Base-by-base conservation (phyloP, 805 yeast species). In the Candida pini region DNA sequence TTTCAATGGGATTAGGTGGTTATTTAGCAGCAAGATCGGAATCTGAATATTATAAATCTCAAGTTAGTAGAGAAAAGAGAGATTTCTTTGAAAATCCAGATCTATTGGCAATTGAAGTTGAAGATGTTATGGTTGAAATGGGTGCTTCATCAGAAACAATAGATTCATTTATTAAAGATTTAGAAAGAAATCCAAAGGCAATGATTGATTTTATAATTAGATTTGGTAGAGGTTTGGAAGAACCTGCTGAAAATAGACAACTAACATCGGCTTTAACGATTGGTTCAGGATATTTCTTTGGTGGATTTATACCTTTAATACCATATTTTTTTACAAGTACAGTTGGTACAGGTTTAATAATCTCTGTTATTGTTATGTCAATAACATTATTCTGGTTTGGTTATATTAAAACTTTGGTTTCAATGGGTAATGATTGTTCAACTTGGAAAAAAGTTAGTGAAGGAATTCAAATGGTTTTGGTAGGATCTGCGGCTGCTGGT, bases 1-100 rank as follows among this genome's bases (percentile, higher is more conserved):
- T 90, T 34, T 83, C 95, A 19, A 90, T 90, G 98, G 97, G 98
- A 7, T 74, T 90, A 36, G 98, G 98, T 39, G 98, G 98, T 20
- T 90, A 76, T 59, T 68, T 90, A 37, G 98, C 97, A 20, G 98
- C 98, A 28, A 82, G 81, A 58, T 78, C 89, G 10, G 98, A 90
- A 63, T 63, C 70, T 17, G 90, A 83, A 54, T 83, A 77, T 58
- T 83, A 81, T 57, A 66, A 69, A 34, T 71, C 81, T 15, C 86
- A 81, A 56, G 89, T 82, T 28, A 75, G 73, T 47, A 68, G 73
- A 49, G 92, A 84, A 54, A 82, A 81, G 52, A 68, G 72, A 49
- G 69, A 72, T 40, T 79, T 81, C 46, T 82, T 78, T 58, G 73
- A 73, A 40, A 75, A 73, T 44, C 78, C 78, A 27, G 82, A 76